Evolutionary conservation across 768 basidiomycete genomes (phyloP), one percentile per base, ranked within the genome.

Genomic region (Amanita phalloides): DNA sequence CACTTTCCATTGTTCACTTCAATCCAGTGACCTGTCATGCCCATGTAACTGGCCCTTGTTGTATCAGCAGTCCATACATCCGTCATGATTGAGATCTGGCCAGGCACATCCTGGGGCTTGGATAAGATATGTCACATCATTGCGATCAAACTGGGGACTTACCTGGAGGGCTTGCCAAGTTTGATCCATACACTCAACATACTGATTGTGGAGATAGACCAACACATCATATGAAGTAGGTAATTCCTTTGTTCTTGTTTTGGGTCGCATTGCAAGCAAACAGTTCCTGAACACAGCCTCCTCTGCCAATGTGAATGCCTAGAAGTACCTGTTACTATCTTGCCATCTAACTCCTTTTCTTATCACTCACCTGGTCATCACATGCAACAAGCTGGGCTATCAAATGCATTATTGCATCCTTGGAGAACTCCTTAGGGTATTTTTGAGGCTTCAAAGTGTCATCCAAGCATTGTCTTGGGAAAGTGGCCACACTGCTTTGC

Each of bases 41-140:
- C 62, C 6, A 64, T 21, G 33, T 59, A 63, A 1, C 48, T 3
- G 0, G 45, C 47, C 30, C 59, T 60, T 3, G 58, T 63, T 2
- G 55, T 57, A 3, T 60, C 50, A 7, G 54, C 56, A 0, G 58
- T 55, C 60, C 62, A 66, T 1, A 53, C 49, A 56, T 66, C 58
- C 6, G 42, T 54, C 1, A 53, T 60, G 1, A 41, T 41, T 1
- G 58, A 60, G 3, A 66, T 46, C 7, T 17, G 25, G 6, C 64
- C 57, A 8, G 56, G 54, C 8, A 57, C 56, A 11, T 33, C 30
- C 51, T 59, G n/a, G n/a, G 26, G 23, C 53, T 14, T 33, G 39
- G 5, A 36, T n/a, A 14, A 21, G 14, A 33, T 35, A 41, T 37
- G 20, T 37, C 11, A 3, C 51, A 36, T 10, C 21, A 36, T 45